These are phyloP conservation scores for Ceriops tagal DNA, from an alignment of 345 rosid species.

Conservation along the genomic window DNA sequence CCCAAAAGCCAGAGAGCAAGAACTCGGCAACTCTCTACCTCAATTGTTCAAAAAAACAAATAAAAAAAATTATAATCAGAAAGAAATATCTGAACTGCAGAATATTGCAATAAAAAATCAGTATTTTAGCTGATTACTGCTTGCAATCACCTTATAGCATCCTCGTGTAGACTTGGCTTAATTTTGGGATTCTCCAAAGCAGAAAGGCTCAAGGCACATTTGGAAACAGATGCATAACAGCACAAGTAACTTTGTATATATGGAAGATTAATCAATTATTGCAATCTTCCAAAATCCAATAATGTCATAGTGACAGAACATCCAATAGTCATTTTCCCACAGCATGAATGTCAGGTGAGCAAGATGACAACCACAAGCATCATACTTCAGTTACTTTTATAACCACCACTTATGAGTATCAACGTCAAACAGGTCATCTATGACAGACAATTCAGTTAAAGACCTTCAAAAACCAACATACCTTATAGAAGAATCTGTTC, in stretches of 20 bases:
- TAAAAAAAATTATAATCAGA: too few relatives aligned
- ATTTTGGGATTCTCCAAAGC: too few relatives aligned
- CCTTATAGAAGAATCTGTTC: slow-evolving; percentile 48
- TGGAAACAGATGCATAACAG: neutral
- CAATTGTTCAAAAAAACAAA: too few relatives aligned
- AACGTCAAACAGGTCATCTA: neutral
- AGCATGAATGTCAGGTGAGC: too few relatives aligned
- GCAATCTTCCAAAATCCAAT: too few relatives aligned
- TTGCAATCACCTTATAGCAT: neutral
- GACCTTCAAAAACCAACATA: slow-evolving; percentile 18
- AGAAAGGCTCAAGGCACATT: neutral
- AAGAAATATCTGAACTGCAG: neutral
- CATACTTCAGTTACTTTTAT: too few relatives aligned
- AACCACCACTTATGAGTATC: neutral
- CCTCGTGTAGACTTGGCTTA: neutral
- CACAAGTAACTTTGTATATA: neutral
- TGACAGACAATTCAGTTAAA: slow-evolving; percentile 10
- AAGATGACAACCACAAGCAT: too few relatives aligned
- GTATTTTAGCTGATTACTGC: too few relatives aligned
- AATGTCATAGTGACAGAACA: too few relatives aligned
- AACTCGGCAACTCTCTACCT: too few relatives aligned
- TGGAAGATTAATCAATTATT: neutral
- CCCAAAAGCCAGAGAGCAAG: too few relatives aligned
- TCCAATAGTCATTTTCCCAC: too few relatives aligned
- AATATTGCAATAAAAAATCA: neutral